A percentile compares a stretch with the other conserved stretches of the same genome.
Evolutionary conservation across 2,329 filamentous ascomycete genomes (phyloP).

Genomic region (Cercospora nicotianae): DNA sequence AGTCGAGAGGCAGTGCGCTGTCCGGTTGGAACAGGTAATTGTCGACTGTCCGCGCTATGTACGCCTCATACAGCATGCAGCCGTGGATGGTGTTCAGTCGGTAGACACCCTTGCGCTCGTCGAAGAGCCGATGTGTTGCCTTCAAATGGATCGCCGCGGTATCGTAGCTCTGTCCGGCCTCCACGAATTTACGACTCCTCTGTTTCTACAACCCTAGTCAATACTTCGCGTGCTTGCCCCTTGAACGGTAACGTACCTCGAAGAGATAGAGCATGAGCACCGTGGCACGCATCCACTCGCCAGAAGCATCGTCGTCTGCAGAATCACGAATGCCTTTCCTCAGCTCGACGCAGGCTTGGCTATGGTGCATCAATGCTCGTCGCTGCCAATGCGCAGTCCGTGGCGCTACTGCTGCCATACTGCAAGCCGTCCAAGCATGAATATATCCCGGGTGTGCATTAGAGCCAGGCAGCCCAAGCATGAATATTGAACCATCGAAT

Average conservation of each 20-base stretch:
- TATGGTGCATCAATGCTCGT: constrained; percentile 25
- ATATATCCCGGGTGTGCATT: constrained; percentile 20
- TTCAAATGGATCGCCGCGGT: not conserved
- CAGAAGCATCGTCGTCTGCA: not conserved
- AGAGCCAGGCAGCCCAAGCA: constrained; percentile 17
- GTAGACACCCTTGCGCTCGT: not conserved
- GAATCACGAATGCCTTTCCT: constrained; percentile 12
- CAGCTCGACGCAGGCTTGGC: constrained; percentile 14
- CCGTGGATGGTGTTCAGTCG: constrained; percentile 16
- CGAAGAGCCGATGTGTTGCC: constrained; percentile 6
- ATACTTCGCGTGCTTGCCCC: not conserved
- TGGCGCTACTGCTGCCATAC: constrained; percentile 16
- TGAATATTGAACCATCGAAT: constrained; percentile 19
- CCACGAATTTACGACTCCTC: not conserved
- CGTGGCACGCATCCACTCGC: constrained; percentile 20
- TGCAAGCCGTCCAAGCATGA: constrained; percentile 24
- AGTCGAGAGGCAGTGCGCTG: constrained; percentile 15
- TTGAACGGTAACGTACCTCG: constrained; percentile 13
- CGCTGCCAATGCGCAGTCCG: constrained; percentile 11
- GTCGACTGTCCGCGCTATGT: constrained; percentile 23
- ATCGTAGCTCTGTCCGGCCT: not conserved
- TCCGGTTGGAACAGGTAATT: constrained; percentile 25
- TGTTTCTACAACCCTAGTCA: not conserved
- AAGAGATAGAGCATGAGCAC: constrained; percentile 25
- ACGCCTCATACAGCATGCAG: constrained; percentile 26